A percentile compares a stretch with the other conserved stretches of the same genome.
phyloP scores from a whole-genome alignment of 441 rosid species.

The Populus hybrid region DNA sequence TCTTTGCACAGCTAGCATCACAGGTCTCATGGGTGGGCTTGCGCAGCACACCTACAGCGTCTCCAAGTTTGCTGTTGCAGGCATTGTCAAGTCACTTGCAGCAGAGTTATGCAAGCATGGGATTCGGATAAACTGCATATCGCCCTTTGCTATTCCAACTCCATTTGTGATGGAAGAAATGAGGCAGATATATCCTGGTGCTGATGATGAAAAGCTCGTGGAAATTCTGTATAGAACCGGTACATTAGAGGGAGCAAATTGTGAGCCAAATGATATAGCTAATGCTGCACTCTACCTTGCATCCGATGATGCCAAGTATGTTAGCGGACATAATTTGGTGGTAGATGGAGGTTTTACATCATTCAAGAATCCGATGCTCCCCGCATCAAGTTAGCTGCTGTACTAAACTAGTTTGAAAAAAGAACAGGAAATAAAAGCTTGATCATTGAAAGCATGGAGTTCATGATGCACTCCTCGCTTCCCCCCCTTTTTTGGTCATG shows the following conservation, averaged over 20 bases:
- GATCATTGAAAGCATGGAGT: neutral
- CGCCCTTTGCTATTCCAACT: slow-evolving; percentile 72
- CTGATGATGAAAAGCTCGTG: slow-evolving; percentile 30
- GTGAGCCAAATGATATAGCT: slow-evolving; percentile 70
- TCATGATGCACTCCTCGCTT: too few species aligned
- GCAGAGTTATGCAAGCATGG: slow-evolving; percentile 65
- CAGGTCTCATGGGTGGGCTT: slow-evolving; percentile 66
- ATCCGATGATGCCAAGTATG: slow-evolving; percentile 77
- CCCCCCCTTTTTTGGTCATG: neutral
- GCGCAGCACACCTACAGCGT: slow-evolving; percentile 68
- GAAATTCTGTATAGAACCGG: slow-evolving; percentile 45
- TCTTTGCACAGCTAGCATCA: slow-evolving; percentile 70
- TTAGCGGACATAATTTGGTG: slow-evolving; percentile 77
- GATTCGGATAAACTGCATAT: slow-evolving; percentile 71
- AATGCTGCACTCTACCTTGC: slow-evolving; percentile 84
- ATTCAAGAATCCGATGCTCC: slow-evolving; percentile 50
- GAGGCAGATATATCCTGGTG: slow-evolving; percentile 38
- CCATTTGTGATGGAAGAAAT: slow-evolving; percentile 52
- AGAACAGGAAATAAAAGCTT: neutral
- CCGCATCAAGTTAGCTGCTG: slow-evolving; percentile 45
- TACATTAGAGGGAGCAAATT: slow-evolving; percentile 44
- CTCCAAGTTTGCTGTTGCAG: slow-evolving; percentile 61
- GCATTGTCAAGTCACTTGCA: slow-evolving; percentile 57
- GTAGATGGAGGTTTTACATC: slow-evolving; percentile 89
- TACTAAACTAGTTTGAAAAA: neutral